Conservation (phyloP, 768 basidiomycete species). For the Sarcodon sp. region DNA sequence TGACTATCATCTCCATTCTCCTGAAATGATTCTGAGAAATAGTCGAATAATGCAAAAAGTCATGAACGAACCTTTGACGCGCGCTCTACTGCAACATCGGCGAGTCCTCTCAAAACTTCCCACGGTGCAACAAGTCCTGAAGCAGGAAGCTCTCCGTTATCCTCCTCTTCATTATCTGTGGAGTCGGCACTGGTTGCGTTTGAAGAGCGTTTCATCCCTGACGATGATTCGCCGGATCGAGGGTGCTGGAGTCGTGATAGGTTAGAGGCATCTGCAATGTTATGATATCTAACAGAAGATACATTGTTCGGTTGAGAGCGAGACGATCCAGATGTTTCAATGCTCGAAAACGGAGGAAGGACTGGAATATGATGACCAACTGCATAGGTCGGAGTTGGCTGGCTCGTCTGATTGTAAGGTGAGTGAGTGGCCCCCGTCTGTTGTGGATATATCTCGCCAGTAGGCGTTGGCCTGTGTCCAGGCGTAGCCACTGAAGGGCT, state of each 20-base stretch:
- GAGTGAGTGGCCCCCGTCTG: constrained; percentile 15
- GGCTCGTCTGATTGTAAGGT: constrained; percentile 30
- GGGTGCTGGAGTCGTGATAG: constrained; percentile 10
- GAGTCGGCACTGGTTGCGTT: constrained; percentile 70
- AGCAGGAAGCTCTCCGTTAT: constrained; percentile 62
- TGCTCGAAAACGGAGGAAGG: constrained; percentile 61
- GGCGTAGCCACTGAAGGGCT: constrained; percentile 20
- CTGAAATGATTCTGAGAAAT: constrained; percentile 18
- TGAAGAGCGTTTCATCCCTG: constrained; percentile 53
- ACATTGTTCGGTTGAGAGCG: constrained; percentile 24
- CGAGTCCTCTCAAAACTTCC: constrained; percentile 73
- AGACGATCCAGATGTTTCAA: constrained; percentile 39
- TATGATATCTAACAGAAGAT: constrained; percentile 48
- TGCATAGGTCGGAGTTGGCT: constrained; percentile 4
- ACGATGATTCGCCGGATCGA: constrained; percentile 21
- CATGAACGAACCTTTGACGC: constrained; percentile 50
- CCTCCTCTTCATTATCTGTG: constrained; percentile 77
- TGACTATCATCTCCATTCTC: constrained; percentile 73
- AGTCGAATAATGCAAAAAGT: constrained; percentile 2
- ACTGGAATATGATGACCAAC: constrained; percentile 30
- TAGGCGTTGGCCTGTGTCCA: constrained; percentile 18
- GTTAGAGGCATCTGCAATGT: constrained; percentile 24
- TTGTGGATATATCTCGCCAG: constrained; percentile 30
- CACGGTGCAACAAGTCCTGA: constrained; percentile 77
- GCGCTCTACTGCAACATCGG: constrained; percentile 70